Evolutionary conservation across 345 rosid genomes (phyloP), one percentile per base, ranked within the genome.

Genomic region (Eutrema japonicum): DNA sequence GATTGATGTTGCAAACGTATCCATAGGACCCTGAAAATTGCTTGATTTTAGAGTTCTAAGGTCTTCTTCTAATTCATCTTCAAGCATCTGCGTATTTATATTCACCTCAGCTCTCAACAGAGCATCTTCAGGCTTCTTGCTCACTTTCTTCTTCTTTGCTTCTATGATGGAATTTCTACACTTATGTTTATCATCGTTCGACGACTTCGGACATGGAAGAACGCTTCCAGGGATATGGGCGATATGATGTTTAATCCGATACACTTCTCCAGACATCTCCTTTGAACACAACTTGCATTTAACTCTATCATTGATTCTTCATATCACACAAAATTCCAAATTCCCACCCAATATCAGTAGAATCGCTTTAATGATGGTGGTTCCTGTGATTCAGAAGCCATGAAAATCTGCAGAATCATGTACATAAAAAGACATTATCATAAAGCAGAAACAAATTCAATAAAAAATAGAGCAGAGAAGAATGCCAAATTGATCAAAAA

Each of bases 151-250:
- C 8, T 43, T 29, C 51, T 43, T 62, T 2, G 40, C 5, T 62
- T 62, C 52, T n/a, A 22, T 5, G n/a, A 63, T 63, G 0, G 53
- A 41, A 45, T 63, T 63, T 52, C 38, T 63, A 63, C 53, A 63
- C 6, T 46, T 63, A 1, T 1, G 8, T 1, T 46, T 30, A 32
- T 63, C 68, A 8, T 10, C 29, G 46, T 5, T 32, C 6, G 26
- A 0, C 1, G 53, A 63, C 5, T 14, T 49, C 2, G 26, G 53
- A 46, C 68, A 46, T 0, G 27, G 7, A 2, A 5, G 1, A 10
- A 46, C 30, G 5, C 32, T 63, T 14, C 68, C 53, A 0, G 22
- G 36, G 18, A 13, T 37, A 8, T 33, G 36, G 4, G 36, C 36
- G 5, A 33, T 33, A 33, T 64, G 55, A 4, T 66, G 59, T 2